phyloP scores from a whole-genome alignment of 768 basidiomycete species.

The Austroboletus eburneus region DNA sequence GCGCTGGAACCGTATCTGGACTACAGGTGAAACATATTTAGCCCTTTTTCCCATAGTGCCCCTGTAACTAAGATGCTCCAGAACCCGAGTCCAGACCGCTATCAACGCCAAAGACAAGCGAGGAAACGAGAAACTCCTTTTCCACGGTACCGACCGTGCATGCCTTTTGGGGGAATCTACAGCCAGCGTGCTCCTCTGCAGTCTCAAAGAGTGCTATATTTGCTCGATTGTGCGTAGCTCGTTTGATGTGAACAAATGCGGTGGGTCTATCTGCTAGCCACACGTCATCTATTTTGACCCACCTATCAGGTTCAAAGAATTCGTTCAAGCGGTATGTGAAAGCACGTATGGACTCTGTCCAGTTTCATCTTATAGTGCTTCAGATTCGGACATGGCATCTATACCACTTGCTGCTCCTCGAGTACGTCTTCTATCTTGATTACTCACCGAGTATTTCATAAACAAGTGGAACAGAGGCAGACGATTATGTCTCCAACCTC shows the following conservation, averaged over 20 bases:
- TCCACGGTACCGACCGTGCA: slow-evolving; percentile 62
- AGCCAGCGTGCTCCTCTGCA: slow-evolving; percentile 45
- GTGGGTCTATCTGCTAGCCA: slow-evolving; percentile 30
- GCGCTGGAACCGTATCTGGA: slow-evolving; percentile 41
- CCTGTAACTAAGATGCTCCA: slow-evolving; percentile 10
- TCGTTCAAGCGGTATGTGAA: slow-evolving; percentile 45
- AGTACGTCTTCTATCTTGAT: slow-evolving; percentile 37
- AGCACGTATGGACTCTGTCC: background rate
- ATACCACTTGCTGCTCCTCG: slow-evolving; percentile 62
- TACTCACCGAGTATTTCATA: background rate
- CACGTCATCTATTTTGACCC: slow-evolving; percentile 7
- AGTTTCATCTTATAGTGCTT: background rate
- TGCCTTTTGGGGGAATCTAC: slow-evolving; percentile 56
- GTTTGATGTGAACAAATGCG: slow-evolving; percentile 57
- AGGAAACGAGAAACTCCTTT: slow-evolving; percentile 56
- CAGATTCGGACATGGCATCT: slow-evolving; percentile 69
- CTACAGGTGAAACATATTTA: slow-evolving; percentile 45
- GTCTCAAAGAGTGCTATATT: slow-evolving; percentile 46
- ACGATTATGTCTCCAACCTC: slow-evolving; percentile 52
- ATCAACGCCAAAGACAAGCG: slow-evolving; percentile 25
- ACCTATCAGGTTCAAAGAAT: slow-evolving; percentile 46
- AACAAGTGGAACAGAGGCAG: slow-evolving; percentile 55
- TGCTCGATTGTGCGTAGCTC: slow-evolving; percentile 56
- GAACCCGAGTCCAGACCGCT: slow-evolving; percentile 24
- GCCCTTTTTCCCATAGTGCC: slow-evolving; percentile 12